Evolutionary conservation across 2,329 filamentous ascomycete genomes (phyloP), one percentile per base, ranked within the genome.

Genomic region (Ophiostoma angusticollis): DNA sequence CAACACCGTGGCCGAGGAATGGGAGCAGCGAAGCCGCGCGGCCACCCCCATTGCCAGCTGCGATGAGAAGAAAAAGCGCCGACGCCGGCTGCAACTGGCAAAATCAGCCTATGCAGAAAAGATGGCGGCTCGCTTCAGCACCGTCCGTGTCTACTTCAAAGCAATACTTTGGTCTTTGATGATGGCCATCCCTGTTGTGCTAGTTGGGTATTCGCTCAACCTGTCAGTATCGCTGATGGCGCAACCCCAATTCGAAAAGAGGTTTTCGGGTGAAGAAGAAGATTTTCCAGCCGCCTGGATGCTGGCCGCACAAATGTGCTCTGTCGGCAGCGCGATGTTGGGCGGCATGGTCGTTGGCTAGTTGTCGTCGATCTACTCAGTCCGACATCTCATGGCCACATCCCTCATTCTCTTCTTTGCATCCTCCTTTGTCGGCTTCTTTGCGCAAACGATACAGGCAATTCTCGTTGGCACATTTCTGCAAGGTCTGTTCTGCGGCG

Each of bases 201-300:
- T 48, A 16, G 48, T 50, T 29, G 48, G 48, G 11, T 52, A 50
- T 32, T 41, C 49, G 5, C 50, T 47, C 11, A 41, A 36, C 13
- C 41, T 52, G 6, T 27, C 44, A 9, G 44, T 50, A 1, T 50
- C 49, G 9, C 46, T 52, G 13, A 43, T 52, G 6, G 45, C 47
- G 0, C 49, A 50, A 32, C 47, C 49, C 2, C 47, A 51, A 19
- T 53, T 52, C 29, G 41, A 50, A 24, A 41, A 31, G 6, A 41
- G 48, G 18, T 58, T 53, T 30, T 56, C 55, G 2, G 41, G 28
- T 13, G 30, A 43, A 8, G 33, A 37, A 5, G 33, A 35, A 11
- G 43, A 47, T 34, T 47, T 47, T 17, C 23, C 38, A 2, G 45
- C 46, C 4, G 35, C 28, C 4, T 49, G 45, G 47, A 46, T 48